phyloP scores from a whole-genome alignment of 257 asterid genomes.

The Solanum medicagineum region DNA sequence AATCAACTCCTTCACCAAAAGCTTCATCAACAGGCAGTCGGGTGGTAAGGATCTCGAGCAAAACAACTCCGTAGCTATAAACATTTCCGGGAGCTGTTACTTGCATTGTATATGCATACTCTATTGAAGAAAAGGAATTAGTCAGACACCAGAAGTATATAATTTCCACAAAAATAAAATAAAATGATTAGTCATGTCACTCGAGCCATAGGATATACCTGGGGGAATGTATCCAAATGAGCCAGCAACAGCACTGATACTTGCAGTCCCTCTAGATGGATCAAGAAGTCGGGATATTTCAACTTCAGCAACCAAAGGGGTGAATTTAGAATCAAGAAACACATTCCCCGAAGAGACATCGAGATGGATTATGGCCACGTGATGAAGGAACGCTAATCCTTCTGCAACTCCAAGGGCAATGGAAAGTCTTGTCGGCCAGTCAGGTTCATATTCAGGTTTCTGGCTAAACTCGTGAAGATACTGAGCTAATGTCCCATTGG shows the following conservation, averaged over 20 bases:
- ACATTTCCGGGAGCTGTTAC: constrained; percentile 97
- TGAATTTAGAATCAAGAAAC: constrained; percentile 58
- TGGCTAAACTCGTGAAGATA: constrained; percentile 48
- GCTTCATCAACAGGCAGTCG: constrained; percentile 79
- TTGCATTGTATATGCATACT: constrained; percentile 98
- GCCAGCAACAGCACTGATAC: constrained; percentile 98
- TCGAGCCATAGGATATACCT: constrained; percentile 32
- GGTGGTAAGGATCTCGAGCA: constrained; percentile 88
- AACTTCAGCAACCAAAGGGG: constrained; percentile 75
- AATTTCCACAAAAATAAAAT: neutral
- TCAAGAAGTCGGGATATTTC: constrained; percentile 92
- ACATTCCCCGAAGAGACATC: constrained; percentile 88
- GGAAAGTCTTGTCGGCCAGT: constrained; percentile 75
- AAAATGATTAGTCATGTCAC: neutral
- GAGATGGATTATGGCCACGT: constrained; percentile 81
- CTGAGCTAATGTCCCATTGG: constrained; percentile 62
- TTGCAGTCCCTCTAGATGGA: constrained; percentile 94
- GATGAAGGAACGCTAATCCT: constrained; percentile 83
- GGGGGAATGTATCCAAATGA: constrained; percentile 99
- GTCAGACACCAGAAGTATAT: neutral
- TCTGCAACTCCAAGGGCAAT: constrained; percentile 89
- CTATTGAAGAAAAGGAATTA: constrained; percentile 24
- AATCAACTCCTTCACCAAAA: constrained; percentile 89
- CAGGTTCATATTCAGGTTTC: constrained; percentile 48
- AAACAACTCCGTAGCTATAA: constrained; percentile 86